Evolutionary conservation across 352 stramenopile species (phyloP).

Genomic region (Phytophthora hybrid): DNA sequence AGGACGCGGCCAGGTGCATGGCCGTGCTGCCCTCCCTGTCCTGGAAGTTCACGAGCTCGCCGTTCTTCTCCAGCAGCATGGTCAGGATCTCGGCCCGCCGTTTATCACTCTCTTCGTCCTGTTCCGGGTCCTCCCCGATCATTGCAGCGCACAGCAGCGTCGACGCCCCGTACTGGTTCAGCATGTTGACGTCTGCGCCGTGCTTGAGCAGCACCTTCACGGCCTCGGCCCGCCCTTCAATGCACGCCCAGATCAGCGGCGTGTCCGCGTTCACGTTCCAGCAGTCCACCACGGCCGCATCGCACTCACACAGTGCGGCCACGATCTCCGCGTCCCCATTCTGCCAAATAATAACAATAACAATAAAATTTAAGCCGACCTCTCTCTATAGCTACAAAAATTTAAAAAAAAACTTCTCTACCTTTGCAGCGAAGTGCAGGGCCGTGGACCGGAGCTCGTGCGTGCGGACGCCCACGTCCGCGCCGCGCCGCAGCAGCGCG

Average conservation of each 20-base stretch:
- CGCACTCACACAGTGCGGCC: conserved; percentile 73
- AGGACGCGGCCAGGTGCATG: conserved; percentile 83
- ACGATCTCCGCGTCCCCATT: conserved; percentile 74
- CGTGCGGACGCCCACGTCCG: conserved; percentile 69
- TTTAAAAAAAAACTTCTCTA: conserved; percentile 29
- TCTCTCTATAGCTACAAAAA: background rate
- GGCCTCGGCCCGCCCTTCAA: conserved; percentile 72
- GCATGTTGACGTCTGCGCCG: conserved; percentile 67
- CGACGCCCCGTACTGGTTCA: conserved; percentile 78
- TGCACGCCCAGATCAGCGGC: conserved; percentile 84
- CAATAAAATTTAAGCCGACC: conserved; percentile 1
- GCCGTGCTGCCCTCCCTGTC: conserved; percentile 84
- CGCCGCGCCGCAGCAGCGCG: conserved; percentile 63
- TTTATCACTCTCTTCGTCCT: conserved; percentile 54
- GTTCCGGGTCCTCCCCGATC: conserved; percentile 77
- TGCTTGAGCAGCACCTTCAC: conserved; percentile 74
- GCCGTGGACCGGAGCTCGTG: conserved; percentile 80
- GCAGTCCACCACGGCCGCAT: conserved; percentile 60
- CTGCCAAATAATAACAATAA: conserved; percentile 32
- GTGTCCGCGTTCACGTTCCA: conserved; percentile 84
- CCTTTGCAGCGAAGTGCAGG: conserved; percentile 85
- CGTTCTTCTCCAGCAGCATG: conserved; percentile 69
- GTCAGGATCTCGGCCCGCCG: conserved; percentile 65
- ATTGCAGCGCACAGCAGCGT: conserved; percentile 82
- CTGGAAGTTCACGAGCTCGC: conserved; percentile 81